Evolutionary conservation across 768 basidiomycete genomes (phyloP).

Genomic region (Gyrodon lividus): DNA sequence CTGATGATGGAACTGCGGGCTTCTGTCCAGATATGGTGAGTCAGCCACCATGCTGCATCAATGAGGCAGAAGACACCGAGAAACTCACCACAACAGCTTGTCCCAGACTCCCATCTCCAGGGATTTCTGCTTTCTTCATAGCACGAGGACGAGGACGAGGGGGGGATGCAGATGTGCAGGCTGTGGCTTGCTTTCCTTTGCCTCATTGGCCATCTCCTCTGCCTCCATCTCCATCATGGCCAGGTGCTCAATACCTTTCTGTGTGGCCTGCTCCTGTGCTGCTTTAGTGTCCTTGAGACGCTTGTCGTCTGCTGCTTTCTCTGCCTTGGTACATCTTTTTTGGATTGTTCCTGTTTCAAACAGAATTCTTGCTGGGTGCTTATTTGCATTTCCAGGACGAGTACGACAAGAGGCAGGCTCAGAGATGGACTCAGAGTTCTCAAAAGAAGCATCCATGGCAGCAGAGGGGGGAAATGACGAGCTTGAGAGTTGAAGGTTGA

Average conservation of each 20-base stretch:
- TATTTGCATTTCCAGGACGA: neutral
- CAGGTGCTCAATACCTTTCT: neutral
- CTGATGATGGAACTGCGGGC: too few relatives aligned
- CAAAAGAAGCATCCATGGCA: too few relatives aligned
- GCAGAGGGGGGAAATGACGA: neutral
- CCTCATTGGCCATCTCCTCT: neutral
- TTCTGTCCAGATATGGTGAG: too few relatives aligned
- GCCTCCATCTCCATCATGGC: neutral
- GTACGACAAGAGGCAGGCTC: neutral
- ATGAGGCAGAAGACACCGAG: neutral
- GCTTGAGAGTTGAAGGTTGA: too few relatives aligned
- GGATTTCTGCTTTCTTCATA: too few relatives aligned
- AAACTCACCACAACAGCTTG: too few relatives aligned
- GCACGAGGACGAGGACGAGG: neutral
- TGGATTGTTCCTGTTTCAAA: neutral
- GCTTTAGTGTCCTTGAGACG: neutral
- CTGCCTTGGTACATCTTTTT: slow-evolving; percentile 5
- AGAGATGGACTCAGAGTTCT: neutral
- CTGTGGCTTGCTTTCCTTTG: too few relatives aligned
- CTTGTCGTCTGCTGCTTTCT: slow-evolving; percentile 10
- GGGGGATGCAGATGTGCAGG: neutral
- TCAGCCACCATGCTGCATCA: too few relatives aligned
- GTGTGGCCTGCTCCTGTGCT: neutral
- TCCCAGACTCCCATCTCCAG: too few relatives aligned
- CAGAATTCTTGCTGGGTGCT: slow-evolving; percentile 7